Evolutionary conservation across 805 yeast genomes (phyloP).

Genomic region (Yamadazyma kitorensis): DNA sequence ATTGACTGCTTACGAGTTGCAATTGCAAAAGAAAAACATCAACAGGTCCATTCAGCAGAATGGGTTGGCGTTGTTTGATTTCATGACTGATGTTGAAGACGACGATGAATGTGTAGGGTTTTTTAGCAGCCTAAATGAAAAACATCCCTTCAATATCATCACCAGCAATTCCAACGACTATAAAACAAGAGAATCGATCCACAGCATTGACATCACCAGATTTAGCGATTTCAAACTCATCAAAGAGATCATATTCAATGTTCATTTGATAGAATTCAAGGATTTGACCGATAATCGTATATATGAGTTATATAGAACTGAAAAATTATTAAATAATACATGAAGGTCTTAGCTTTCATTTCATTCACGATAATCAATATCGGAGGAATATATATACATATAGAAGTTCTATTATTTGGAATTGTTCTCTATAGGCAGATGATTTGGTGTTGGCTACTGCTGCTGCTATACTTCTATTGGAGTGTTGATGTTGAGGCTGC

Average conservation of each 20-base stretch:
- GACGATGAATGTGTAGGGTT: constrained; percentile 4
- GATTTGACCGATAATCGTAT: constrained; percentile 13
- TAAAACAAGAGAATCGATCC: background rate
- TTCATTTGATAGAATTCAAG: constrained; percentile 12
- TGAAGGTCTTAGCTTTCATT: too few species aligned
- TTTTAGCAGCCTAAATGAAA: constrained; percentile 1
- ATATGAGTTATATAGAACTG: constrained; percentile 15
- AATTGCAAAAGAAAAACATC: constrained; percentile 7
- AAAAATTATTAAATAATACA: constrained; percentile 10
- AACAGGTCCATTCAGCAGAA: background rate
- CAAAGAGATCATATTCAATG: constrained; percentile 9
- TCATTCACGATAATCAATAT: too few species aligned
- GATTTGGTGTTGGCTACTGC: too few species aligned
- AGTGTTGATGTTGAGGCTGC: too few species aligned
- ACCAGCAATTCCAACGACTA: constrained; percentile 4
- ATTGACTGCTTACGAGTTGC: constrained; percentile 6
- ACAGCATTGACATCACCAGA: constrained; percentile 4
- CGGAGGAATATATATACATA: too few species aligned
- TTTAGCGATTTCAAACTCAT: constrained; percentile 8
- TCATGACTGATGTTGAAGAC: constrained; percentile 3
- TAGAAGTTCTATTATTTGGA: too few species aligned
- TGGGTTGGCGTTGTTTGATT: constrained; percentile 8
- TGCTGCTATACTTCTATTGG: too few species aligned
- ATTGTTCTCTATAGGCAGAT: too few species aligned
- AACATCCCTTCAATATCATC: constrained; percentile 10